Conservation (phyloP, 768 basidiomycete species). For the Piloderma croceum region DNA sequence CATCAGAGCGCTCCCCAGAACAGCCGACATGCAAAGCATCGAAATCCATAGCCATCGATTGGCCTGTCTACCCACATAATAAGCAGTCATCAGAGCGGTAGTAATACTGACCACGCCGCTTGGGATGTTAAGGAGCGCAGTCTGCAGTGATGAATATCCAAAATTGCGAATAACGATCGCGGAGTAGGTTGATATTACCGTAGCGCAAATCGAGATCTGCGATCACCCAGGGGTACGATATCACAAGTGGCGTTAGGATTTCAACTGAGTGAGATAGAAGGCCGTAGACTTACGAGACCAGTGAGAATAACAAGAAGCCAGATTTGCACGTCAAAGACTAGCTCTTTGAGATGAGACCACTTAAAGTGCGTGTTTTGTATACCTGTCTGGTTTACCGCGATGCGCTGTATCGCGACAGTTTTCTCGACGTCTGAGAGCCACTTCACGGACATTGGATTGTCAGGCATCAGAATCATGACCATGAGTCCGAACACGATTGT, state of each 20-base stretch:
- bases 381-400: constrained; percentile 21
- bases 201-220: constrained; percentile 15
- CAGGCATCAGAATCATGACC: constrained; percentile 11
- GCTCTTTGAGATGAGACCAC: constrained; percentile 11
- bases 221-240: no score
- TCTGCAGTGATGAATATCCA: constrained; percentile 12
- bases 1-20: constrained; percentile 11
- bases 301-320: no score
- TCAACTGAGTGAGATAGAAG: no score
- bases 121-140: constrained; percentile 12
- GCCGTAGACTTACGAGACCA: no score
- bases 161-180: no score
- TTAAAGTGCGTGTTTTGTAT: constrained; percentile 22
- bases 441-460: constrained; percentile 12
- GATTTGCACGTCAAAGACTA: constrained; percentile 10
- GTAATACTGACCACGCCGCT: constrained; percentile 11
- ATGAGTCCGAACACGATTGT: constrained; percentile 8
- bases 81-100: constrained; percentile 11
- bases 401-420: constrained; percentile 16
- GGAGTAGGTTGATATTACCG: constrained; percentile 11
- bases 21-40: no score
- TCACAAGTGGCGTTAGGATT: no score
- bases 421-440: constrained; percentile 16
- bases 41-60: constrained; percentile 10
- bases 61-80: constrained; percentile 9